A percentile compares a stretch with the other conserved stretches of the same genome.
Conservation (phyloP, 2,329 filamentous ascomycete genomes). For the Diaporthe eres region DNA sequence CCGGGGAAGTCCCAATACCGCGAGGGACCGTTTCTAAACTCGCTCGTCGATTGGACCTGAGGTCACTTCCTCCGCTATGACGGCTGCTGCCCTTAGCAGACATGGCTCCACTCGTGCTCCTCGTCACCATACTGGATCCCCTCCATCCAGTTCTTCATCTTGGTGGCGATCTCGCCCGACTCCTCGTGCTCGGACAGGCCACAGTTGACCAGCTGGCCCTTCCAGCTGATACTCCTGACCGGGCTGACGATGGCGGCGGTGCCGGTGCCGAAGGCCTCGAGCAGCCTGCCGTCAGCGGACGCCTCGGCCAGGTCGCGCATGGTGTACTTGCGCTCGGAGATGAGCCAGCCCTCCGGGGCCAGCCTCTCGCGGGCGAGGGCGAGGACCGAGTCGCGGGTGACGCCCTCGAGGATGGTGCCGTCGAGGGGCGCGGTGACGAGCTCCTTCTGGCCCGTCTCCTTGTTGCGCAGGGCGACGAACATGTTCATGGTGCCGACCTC, state of each 20-base stretch:
- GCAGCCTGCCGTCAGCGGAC: conserved; percentile 83
- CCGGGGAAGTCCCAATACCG: not conserved
- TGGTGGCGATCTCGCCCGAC: conserved; percentile 85
- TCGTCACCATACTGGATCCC: conserved; percentile 95
- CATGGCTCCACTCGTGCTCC: conserved; percentile 90
- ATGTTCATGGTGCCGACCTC: conserved; percentile 99
- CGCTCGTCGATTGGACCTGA: not conserved
- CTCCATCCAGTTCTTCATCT: conserved; percentile 98
- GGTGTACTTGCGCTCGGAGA: conserved; percentile 91
- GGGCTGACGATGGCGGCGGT: conserved; percentile 96
- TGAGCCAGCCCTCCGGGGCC: conserved; percentile 86
- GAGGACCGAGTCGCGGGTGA: conserved; percentile 94
- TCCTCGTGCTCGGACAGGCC: conserved; percentile 86
- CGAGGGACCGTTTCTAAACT: not conserved
- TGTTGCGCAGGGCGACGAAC: conserved; percentile 88
- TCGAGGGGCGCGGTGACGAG: conserved; percentile 95
- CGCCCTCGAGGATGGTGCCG: conserved; percentile 95
- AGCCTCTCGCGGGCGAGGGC: conserved; percentile 87
- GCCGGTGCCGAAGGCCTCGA: conserved; percentile 95
- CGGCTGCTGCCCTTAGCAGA: conserved; percentile 50
- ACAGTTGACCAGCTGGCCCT: conserved; percentile 84
- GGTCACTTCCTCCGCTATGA: not conserved
- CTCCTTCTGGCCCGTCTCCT: conserved; percentile 90
- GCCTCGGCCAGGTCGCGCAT: conserved; percentile 90
- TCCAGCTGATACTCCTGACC: conserved; percentile 90